Base-by-base conservation (phyloP, 192 early-diverging fungal species). In the Rhizophagus sp. region DNA sequence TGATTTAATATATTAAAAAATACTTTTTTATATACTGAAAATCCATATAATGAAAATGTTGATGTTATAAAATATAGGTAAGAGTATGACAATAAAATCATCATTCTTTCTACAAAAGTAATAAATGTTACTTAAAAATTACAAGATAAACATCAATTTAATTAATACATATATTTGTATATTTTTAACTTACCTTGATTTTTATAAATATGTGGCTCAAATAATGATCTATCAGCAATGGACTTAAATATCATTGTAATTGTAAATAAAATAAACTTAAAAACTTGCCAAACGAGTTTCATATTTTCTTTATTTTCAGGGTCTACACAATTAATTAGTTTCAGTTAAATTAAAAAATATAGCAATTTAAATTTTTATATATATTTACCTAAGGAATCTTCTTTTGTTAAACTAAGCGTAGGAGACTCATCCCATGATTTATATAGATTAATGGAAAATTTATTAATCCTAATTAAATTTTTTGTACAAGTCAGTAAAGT, bases 11-110 rank as follows among this genome's bases (percentile, higher is more conserved):
- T 73, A 17, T 83, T 82, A 11, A 84, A 85, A 12, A 88, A 76
- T 11, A 85, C 85, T 9, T 88, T 84, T 74, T 90, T 85, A 65
- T 89, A 88, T 0, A 83, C 86, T 67, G 88, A 85, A 62, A 87
- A 87, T 25, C 85, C 83, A 22, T 83, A 84, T 34, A 82, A 66
- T 2, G 84, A 85, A 15, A 89, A 73, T 33, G 80, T 81, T 75
- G 86, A 84, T 0, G 84, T 86, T 50, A 88, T 83, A 47, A 90
- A 90, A 49, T 84, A 83, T 24, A 89, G 47, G 41, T 89, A 85
- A 49, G 84, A 87, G 69, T 86, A 90, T n/a, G 85, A 81, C 44
- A 79, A 73, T 4, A 88, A 65, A 57, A 85, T 85, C 52, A 82
- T 34, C 30, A 79, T 22, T 62, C 66, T 62, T 25, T 57, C 65